Evolutionary conservation across 148 eudicot genomes (phyloP).

Genomic region (Silene conica): DNA sequence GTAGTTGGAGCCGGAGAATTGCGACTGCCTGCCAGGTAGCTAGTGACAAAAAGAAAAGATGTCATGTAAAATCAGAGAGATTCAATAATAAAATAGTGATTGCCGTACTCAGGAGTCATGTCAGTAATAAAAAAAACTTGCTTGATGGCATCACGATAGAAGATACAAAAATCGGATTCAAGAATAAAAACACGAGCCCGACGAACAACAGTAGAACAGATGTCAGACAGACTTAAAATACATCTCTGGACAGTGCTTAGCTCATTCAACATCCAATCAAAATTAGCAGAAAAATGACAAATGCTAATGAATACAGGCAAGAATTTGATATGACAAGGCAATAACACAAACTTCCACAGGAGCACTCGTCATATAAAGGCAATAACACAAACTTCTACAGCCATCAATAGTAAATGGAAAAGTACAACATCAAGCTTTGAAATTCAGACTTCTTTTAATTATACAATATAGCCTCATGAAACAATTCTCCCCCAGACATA

Average conservation of each 20-base stretch:
- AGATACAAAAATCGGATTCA: background rate
- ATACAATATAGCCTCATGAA: background rate
- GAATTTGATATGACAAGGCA: background rate
- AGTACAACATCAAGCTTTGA: conserved; percentile 1
- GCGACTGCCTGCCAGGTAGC: conserved; percentile 55
- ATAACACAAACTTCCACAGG: background rate
- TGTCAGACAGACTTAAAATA: background rate
- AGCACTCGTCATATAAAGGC: too few species aligned
- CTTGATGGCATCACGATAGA: conserved; percentile 1
- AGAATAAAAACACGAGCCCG: background rate
- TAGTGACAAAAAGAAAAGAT: conserved; percentile 19
- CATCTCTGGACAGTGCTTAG: background rate
- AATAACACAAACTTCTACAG: background rate
- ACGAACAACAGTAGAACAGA: background rate
- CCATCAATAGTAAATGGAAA: background rate
- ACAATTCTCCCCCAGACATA: background rate
- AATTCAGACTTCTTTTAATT: background rate
- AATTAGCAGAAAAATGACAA: background rate
- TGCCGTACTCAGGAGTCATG: background rate
- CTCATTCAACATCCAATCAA: background rate
- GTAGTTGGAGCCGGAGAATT: conserved; percentile 44
- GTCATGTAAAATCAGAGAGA: background rate
- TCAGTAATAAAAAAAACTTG: background rate
- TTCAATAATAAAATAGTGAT: background rate
- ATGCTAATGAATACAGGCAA: background rate